Evolutionary conservation across 495 filamentous ascomycete species (phyloP), one percentile per base, ranked within the genome.

Genomic region (Monascus purpureus): DNA sequence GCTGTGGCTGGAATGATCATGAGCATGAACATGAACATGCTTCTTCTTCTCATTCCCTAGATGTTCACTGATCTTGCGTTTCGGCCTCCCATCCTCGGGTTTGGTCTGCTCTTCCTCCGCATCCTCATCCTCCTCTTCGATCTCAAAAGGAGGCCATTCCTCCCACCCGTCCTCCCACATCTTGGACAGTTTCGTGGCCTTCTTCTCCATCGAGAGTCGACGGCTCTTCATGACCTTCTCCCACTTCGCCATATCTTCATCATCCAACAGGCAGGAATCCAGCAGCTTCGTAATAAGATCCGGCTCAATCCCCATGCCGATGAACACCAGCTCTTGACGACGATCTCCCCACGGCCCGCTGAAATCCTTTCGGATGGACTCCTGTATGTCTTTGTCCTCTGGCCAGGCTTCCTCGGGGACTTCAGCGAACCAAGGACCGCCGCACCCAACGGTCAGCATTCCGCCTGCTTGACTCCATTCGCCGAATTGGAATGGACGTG

Each of bases 401-500:
- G 60, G 55, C 57, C 64, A 72, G 8, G 49, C 55, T 13, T 63
- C 56, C 14, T 62, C 49, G 0, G 51, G 47, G 1, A 67, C 36
- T 27, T 63, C 64, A 9, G 63, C 62, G 25, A 70, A 72, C 66
- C 69, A 75, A 0, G 59, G 53, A 1, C 63, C 63, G 13, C 68
- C 67, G 20, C 62, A 65, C 2, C 56, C 51, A 13, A 75, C 43
- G 0, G 69, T 73, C 31, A 75, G 42, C 62, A 75, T 75, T 4
- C 60, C 67, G 3, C 70, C 69, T 1, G 70, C 68, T 42, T 73
- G 68, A n/a, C 62, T 69, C 70, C 69, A 75, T 46, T 72, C 68
- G 30, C 68, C 68, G 13, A 57, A 59, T 12, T 61, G 58, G 31
- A 50, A 42, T 1, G 61, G 57, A 1, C 65, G 53, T 28, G 57